Evolutionary conservation across 2,329 filamentous ascomycete species (phyloP), one percentile per base, ranked within the genome.

Genomic region (Penicillium sp.): DNA sequence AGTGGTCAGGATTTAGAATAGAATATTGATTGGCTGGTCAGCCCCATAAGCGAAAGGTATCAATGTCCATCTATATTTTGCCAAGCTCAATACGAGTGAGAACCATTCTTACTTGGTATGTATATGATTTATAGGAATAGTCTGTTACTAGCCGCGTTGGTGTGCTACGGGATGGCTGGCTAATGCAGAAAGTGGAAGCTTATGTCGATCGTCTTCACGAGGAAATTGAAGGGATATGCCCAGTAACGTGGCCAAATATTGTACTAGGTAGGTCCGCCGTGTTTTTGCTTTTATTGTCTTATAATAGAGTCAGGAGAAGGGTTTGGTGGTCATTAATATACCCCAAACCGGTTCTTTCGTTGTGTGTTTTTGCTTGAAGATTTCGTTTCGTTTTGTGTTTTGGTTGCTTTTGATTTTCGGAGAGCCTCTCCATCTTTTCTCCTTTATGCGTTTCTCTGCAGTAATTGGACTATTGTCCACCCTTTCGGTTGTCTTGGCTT

Each of bases 381-480:
- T 32, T 31, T 45, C 10, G 29, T 34, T 26, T 39, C 14, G 18
- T 29, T 56, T 22, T n/a, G 31, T 20, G 22, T 6, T 29, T 50
- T 24, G 24, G 7, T 20, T 24, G 3, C 2, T 6, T 44, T 29
- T 37, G 13, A 2, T 16, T 49, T 26, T 16, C 14, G 40, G 39
- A 14, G 38, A 45, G 16, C 35, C 1, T 31, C 26, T 57, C 29
- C n/a, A 16, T 39, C 26, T 10, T n/a, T 26, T 48, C 35, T 11
- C 31, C 18, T 46, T 39, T 26, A 59, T 61, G 56, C 58, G 60
- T 52, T 31, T 63, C 37, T 37, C 49, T 32, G 22, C 38, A 35
- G 47, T 46, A 14, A 11, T 60, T 42, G 53, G 58, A n/a, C 20
- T 63, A 20, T 29, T 64, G 16, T 61, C 62, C 45, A 45, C 54